Base-by-base conservation (phyloP, 2,329 filamentous ascomycete genomes). In the Orbilia javanica region DNA sequence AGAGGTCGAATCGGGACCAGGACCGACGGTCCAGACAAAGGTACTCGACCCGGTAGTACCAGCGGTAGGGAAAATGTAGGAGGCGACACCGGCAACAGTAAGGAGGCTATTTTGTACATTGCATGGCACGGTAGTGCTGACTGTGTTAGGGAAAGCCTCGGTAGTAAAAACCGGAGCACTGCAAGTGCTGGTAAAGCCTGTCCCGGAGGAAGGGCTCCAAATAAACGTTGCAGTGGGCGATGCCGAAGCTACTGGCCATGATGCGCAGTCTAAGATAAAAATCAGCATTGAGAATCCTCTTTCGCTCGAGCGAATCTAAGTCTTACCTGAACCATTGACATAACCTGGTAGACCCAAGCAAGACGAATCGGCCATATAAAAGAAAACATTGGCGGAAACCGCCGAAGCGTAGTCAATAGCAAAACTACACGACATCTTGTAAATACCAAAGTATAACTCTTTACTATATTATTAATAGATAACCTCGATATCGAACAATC, bases 281-380 rank as follows among this genome's bases (percentile, higher is more conserved):
- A 7, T 76, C 53, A 65, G 57, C 27, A n/a, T 11, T 1, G 11
- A 50, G n/a, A 15, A 27, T 20, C 5, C 22, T 22, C 29, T 39
- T 15, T 5, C 34, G 2, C 1, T n/a, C 11, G 6, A 11, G 42
- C n/a, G 29, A 15, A 22, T 1, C 1, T 1, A 5, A 7, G 3
- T 27, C 66, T 34, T 70, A 77, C 73, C 39, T 57, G 73, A 60
- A 8, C 73, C 73, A 29, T 77, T 77, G 6, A 77, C 73, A 53
- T 70, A 77, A 31, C 57, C 55, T 8, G 73, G 66, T 8, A 77
- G 13, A 66, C 73, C 73, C 39, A 77, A 18, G 29, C 66, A 77
- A 6, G 48, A n/a, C 2, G 39, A n/a, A 25, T 66, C 66, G 1
- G 5, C 25, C 11, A 53, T 27, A 18, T 77, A 77, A 36, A 52